phyloP scores from a whole-genome alignment of 352 stramenopile genomes.

The Phytophthora sansomeana region DNA sequence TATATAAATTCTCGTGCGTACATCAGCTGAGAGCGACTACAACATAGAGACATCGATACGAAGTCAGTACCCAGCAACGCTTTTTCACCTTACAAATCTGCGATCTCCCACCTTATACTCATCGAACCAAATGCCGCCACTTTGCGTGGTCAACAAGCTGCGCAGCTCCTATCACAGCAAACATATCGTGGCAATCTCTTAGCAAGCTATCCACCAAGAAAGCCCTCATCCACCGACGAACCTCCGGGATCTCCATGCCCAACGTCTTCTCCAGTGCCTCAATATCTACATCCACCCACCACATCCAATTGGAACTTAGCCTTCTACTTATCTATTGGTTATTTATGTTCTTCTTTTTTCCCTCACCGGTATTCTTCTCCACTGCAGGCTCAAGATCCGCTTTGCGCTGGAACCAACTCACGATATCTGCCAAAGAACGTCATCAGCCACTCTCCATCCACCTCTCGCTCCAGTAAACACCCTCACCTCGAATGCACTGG shows the following conservation, averaged over 20 bases:
- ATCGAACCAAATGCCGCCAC: conserved; percentile 85
- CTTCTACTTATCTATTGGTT: background rate
- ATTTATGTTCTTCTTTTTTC: too few species aligned
- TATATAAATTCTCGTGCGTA: conserved; percentile 22
- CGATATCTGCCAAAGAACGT: conserved; percentile 53
- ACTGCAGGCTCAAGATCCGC: conserved; percentile 53
- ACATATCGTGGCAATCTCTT: background rate
- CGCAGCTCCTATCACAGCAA: conserved; percentile 50
- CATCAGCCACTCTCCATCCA: background rate
- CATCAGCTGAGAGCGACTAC: conserved; percentile 67
- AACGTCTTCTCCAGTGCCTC: conserved; percentile 78
- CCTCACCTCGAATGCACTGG: conserved; percentile 80
- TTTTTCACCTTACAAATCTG: background rate
- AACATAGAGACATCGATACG: conserved; percentile 9
- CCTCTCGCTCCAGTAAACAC: too few species aligned
- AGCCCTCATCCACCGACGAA: conserved; percentile 17
- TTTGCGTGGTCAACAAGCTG: conserved; percentile 77
- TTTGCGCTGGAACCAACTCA: conserved; percentile 89
- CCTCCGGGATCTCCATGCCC: conserved; percentile 64
- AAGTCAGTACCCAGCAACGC: conserved; percentile 4
- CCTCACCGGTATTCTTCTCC: conserved; percentile 62
- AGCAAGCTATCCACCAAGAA: background rate
- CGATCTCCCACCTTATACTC: conserved; percentile 64
- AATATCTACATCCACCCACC: conserved; percentile 51
- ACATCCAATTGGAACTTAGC: conserved; percentile 7